Base-by-base conservation (phyloP, 1,284 basidiomycete genomes). In the Stygiomarasmius scandens region DNA sequence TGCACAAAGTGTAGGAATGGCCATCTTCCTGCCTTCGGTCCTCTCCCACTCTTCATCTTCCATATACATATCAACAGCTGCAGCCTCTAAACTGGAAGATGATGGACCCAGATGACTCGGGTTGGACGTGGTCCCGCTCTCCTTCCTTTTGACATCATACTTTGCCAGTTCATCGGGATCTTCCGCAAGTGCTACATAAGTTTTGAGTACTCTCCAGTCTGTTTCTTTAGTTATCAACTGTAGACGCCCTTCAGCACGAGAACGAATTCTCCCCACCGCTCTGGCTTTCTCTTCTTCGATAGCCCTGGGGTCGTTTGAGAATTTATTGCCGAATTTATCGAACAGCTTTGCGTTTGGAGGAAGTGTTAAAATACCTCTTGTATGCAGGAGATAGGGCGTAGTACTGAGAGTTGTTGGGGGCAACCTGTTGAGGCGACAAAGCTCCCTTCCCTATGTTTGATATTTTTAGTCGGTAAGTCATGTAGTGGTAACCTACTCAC, bases 311-410 rank as follows among this genome's bases (percentile, higher is more conserved):
- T 54, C 62, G 19, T 61, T 61, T 48, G 64, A 60, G 34, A 41
- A 52, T 55, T 54, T 24, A 50, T 56, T 58, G 53, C 58, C 50
- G 49, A 53, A 25, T 41, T 51, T 49, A 29, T 54, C 51, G 10
- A 24, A 29, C 41, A 53, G 20, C 48, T 55, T 55, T 27, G 67
- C 72, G 20, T 73, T 74, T 3, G 76, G 75, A 3, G 80, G 87
- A 53, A 84, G 79, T 22, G 76, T 66, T 55, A 92, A 70, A 62
- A 75, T 81, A 1, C 76, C 74, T 16, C 88, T 82, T 0, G 89
- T 91, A 69, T 91, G 89, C 3, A 92, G 74, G 16, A 91, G 73
- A 64, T 90, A 87, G 2, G 90, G 89, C 0, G 84, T 90, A 0
- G 86, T 90, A 51, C 74, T 82, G 16, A 92, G 73, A 1, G 87